Evolutionary conservation across 495 filamentous ascomycete species (phyloP).

Genomic region (Penicillium coprophilum): DNA sequence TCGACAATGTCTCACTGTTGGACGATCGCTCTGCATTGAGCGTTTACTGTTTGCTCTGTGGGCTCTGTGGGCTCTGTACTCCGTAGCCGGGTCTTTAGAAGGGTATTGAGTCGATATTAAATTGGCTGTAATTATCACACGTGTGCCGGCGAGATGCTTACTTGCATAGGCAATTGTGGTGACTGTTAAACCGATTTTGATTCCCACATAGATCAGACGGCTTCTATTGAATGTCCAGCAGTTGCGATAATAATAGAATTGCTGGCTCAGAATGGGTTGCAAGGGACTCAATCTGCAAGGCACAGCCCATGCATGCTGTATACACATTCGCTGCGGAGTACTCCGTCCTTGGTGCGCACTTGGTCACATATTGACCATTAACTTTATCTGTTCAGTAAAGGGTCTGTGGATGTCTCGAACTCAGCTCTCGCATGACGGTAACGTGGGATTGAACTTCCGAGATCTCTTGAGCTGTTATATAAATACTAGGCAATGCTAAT

Average conservation of each 20-base stretch:
- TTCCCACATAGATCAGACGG: neutral
- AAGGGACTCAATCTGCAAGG: slow-evolving; percentile 14
- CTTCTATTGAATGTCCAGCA: neutral
- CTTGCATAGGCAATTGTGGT: neutral
- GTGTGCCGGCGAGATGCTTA: neutral
- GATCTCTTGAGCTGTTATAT: neutral
- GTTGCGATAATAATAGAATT: neutral
- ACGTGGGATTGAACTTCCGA: slow-evolving; percentile 1
- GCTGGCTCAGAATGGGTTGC: slow-evolving; percentile 2
- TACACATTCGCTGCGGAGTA: neutral
- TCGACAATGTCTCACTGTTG: slow-evolving; percentile 3
- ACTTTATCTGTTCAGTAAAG: neutral
- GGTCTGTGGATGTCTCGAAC: neutral
- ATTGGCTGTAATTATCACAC: neutral
- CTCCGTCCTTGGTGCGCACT: neutral
- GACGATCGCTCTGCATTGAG: neutral
- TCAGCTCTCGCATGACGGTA: neutral
- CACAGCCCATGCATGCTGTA: neutral
- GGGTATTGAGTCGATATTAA: neutral
- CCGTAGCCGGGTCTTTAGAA: neutral
- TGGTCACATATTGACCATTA: neutral
- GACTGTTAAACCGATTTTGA: neutral
- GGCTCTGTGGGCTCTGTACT: too few relatives aligned
- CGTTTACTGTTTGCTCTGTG: neutral
- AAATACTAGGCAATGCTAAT: neutral